Conservation (phyloP, 371 early-diverging fungal species). For the Mucor velutinosus region DNA sequence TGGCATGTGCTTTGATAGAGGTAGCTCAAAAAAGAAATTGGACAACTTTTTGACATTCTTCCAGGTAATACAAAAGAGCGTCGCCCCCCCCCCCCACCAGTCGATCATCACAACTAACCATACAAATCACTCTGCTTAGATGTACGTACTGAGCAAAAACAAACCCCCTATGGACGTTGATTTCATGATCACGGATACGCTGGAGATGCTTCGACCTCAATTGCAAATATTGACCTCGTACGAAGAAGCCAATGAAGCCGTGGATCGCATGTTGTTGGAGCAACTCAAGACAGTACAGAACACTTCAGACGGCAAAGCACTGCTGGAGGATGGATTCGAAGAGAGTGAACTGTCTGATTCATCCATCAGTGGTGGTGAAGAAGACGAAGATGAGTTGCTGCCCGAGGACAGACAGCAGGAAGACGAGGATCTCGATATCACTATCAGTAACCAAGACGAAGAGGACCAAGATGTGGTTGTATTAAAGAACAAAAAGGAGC, state of each 20-base stretch:
- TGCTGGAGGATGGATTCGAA: constrained; percentile 47
- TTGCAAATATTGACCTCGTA: constrained; percentile 61
- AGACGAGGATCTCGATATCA: constrained; percentile 3
- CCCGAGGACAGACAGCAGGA: constrained; percentile 27
- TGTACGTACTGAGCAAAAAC: constrained; percentile 86
- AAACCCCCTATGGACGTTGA: constrained; percentile 88
- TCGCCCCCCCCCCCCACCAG: constrained; percentile 11
- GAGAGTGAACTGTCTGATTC: constrained; percentile 39
- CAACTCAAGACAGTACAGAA: constrained; percentile 56
- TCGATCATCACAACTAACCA: not conserved
- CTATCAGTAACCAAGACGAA: constrained; percentile 8
- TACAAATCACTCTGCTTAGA: constrained; percentile 31
- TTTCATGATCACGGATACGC: constrained; percentile 82
- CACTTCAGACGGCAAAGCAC: constrained; percentile 27
- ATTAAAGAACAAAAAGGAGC: constrained; percentile 48
- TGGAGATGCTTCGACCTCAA: constrained; percentile 78
- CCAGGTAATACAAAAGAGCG: constrained; percentile 44
- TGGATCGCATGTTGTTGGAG: constrained; percentile 59
- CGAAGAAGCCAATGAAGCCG: constrained; percentile 79
- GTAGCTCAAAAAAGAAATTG: constrained; percentile 64
- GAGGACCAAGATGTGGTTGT: constrained; percentile 62
- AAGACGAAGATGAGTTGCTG: constrained; percentile 31
- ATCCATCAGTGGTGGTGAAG: constrained; percentile 51
- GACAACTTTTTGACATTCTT: constrained; percentile 78
- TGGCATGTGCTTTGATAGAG: constrained; percentile 82